Conservation (phyloP, 129 eudicot species). For the Helianthus annuus region HanXRQr2.0-SUNRISE NC_035440.2:55697023-55697522, state of each 20-base stretch:
- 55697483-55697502: too few relatives aligned
- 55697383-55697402: constrained; percentile 64
- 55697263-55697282: too few relatives aligned
- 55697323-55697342: constrained; percentile 25
- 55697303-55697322: constrained; percentile 31
- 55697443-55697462: constrained; percentile 37
- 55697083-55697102: constrained; percentile 25
- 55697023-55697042: constrained; percentile 6
- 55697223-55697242: background rate
- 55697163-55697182: too few relatives aligned
- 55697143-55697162: too few relatives aligned
- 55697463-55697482: constrained; percentile 17
- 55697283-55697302: constrained; percentile 17
- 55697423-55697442: constrained; percentile 79
- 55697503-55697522: too few relatives aligned
- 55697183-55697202: too few relatives aligned
- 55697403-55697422: constrained; percentile 60
- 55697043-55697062: constrained; percentile 6
- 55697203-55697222: too few relatives aligned
- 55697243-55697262: constrained; percentile 4
- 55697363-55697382: constrained; percentile 84
- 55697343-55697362: constrained; percentile 52
- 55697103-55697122: constrained; percentile 19
- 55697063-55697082: constrained; percentile 23
- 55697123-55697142: too few relatives aligned